These are phyloP conservation scores for Globisporangium okanoganense DNA, from an alignment of 352 stramenopile genomes.

Conservation along the genomic window DNA sequence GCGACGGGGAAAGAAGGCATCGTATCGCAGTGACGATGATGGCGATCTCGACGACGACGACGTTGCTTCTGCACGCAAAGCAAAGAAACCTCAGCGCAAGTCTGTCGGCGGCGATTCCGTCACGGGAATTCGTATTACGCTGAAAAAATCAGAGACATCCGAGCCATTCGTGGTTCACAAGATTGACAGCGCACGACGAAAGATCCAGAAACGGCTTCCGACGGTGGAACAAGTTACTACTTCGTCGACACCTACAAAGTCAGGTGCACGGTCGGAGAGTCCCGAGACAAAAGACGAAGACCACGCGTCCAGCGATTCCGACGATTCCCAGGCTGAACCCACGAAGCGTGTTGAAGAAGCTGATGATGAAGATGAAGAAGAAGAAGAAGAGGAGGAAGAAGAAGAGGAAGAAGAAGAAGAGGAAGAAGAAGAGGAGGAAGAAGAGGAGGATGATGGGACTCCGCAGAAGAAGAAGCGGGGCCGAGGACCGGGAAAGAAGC, in stretches of 20 bases:
- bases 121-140: conserved; percentile 37
- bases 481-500: conserved; percentile 17
- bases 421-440: conserved; percentile 23
- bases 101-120: conserved; percentile 6
- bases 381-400: conserved; percentile 46
- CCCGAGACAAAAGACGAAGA: conserved; percentile 23
- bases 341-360: conserved; percentile 29
- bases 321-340: conserved; percentile 26
- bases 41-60: conserved; percentile 39
- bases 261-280: not conserved
- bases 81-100: conserved; percentile 29
- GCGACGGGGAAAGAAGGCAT: conserved; percentile 29
- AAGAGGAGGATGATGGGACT: conserved; percentile 29
- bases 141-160: conserved; percentile 20
- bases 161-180: conserved; percentile 35
- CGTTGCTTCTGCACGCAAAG: conserved; percentile 22
- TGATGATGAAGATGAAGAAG: conserved; percentile 38
- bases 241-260: conserved; percentile 18
- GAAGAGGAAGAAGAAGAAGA: conserved; percentile 38
- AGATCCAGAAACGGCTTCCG: conserved; percentile 42
- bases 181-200: conserved; percentile 32
- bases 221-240: conserved; percentile 10
- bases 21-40: conserved; percentile 50
- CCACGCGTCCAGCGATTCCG: conserved; percentile 26
- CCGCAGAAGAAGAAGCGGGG: conserved; percentile 20